Conservation (phyloP, 2,329 filamentous ascomycete genomes). For the Penicillium sumatraense region DNA sequence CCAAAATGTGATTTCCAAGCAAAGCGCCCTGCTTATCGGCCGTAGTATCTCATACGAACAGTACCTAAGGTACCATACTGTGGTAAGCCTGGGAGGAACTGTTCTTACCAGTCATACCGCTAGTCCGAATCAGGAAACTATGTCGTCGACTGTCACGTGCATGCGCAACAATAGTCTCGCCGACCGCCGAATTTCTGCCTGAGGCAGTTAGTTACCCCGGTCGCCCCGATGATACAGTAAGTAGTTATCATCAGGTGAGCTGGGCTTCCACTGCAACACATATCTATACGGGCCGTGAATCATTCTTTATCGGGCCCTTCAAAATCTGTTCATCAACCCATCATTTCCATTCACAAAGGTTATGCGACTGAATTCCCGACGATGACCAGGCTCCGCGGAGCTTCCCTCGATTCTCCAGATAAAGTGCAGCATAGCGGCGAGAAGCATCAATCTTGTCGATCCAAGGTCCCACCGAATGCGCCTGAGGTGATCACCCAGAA, state of each 20-base stretch:
- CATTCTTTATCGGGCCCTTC: not conserved
- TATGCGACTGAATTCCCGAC: conserved; percentile 33
- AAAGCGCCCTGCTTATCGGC: too few relatives aligned
- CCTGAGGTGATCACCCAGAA: conserved; percentile 45
- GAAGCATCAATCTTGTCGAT: conserved; percentile 35
- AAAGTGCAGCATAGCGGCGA: conserved; percentile 32
- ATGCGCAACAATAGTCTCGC: conserved; percentile 2
- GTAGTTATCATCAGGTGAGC: conserved; percentile 30
- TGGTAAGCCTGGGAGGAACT: too few relatives aligned
- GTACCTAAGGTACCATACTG: too few relatives aligned
- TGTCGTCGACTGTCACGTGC: conserved; percentile 4
- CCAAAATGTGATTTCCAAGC: too few relatives aligned
- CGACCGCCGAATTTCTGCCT: conserved; percentile 14
- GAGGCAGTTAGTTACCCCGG: conserved; percentile 15
- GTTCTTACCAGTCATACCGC: too few relatives aligned
- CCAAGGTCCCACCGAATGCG: conserved; percentile 46
- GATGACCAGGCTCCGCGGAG: conserved; percentile 50
- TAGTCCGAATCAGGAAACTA: not conserved
- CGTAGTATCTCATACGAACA: too few relatives aligned
- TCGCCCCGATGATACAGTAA: conserved; percentile 27
- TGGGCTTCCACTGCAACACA: conserved; percentile 8
- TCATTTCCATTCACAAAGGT: conserved; percentile 14
- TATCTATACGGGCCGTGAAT: not conserved
- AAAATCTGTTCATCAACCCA: not conserved
- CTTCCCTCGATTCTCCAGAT: conserved; percentile 39